Conservation (phyloP, 331 rosid genomes). For the Arachis monticola region DNA sequence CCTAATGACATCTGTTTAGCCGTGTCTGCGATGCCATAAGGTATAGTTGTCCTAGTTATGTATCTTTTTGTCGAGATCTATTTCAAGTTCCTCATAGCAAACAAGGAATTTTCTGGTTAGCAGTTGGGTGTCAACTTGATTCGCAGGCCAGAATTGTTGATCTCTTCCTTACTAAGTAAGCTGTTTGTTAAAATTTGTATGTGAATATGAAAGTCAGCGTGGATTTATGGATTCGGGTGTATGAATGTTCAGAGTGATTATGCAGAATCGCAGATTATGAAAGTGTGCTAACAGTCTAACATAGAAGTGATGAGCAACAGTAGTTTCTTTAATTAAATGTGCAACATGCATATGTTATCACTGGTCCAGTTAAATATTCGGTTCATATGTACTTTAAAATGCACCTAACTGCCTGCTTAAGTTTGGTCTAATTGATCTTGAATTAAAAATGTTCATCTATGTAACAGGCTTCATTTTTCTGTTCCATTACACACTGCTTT, state of each 20-base stretch:
- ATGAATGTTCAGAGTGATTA: constrained; percentile 21
- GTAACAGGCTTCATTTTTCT: constrained; percentile 33
- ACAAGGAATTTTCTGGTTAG: neutral
- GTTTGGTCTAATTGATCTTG: constrained; percentile 24
- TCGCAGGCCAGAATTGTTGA: neutral
- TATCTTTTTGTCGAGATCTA: constrained; percentile 29
- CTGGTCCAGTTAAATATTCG: constrained; percentile 2
- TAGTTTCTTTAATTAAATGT: constrained; percentile 10
- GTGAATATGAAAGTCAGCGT: constrained; percentile 9
- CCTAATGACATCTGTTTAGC: constrained; percentile 6
- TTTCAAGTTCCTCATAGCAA: constrained; percentile 3
- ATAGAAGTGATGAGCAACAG: constrained; percentile 16
- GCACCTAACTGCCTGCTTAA: neutral
- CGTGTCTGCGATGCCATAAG: neutral
- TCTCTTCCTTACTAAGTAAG: constrained; percentile 1
- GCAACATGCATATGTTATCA: constrained; percentile 22
- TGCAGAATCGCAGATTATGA: neutral
- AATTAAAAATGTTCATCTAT: constrained; percentile 8
- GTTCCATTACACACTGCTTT: neutral
- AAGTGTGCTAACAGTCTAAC: neutral
- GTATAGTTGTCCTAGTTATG: neutral
- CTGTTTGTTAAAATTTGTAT: constrained; percentile 9
- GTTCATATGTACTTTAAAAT: neutral
- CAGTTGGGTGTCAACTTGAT: neutral
- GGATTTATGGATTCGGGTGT: neutral